Evolutionary conservation across 352 stramenopile genomes (phyloP).

Genomic region (Pythium utonaiense): DNA sequence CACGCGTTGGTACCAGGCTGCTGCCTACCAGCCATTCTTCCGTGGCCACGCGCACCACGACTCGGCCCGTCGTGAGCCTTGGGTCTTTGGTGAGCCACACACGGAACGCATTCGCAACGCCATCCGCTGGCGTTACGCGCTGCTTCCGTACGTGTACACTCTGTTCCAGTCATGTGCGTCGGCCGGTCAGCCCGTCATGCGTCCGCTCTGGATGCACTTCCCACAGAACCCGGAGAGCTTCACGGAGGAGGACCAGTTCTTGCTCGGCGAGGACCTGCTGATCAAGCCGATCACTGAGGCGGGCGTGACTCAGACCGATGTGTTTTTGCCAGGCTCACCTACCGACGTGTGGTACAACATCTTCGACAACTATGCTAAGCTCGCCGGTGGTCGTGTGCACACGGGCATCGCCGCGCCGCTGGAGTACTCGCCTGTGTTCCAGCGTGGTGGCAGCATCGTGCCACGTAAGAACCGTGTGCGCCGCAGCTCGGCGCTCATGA

Average conservation of each 20-base stretch:
- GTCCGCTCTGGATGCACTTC: slow-evolving; percentile 97
- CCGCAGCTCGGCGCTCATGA: slow-evolving; percentile 93
- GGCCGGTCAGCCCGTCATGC: slow-evolving; percentile 83
- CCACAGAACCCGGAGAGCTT: slow-evolving; percentile 83
- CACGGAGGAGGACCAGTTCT: slow-evolving; percentile 92
- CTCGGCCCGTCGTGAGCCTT: slow-evolving; percentile 97
- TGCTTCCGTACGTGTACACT: slow-evolving; percentile 96
- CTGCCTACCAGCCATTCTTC: slow-evolving; percentile 98
- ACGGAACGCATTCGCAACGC: slow-evolving; percentile 86
- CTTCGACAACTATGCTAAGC: slow-evolving; percentile 55
- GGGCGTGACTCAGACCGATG: slow-evolving; percentile 72
- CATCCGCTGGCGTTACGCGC: slow-evolving; percentile 93
- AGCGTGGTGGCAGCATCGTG: slow-evolving; percentile 94
- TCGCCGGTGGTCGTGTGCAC: slow-evolving; percentile 51
- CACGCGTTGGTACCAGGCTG: slow-evolving; percentile 95
- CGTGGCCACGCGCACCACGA: slow-evolving; percentile 98
- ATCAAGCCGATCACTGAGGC: slow-evolving; percentile 94
- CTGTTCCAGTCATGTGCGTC: slow-evolving; percentile 67
- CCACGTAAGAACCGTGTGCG: slow-evolving; percentile 95
- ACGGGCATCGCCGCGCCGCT: slow-evolving; percentile 77
- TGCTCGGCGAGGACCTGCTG: slow-evolving; percentile 94
- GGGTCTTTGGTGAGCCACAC: slow-evolving; percentile 96
- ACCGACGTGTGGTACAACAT: slow-evolving; percentile 92
- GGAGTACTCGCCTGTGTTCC: slow-evolving; percentile 96
- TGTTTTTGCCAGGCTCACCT: slow-evolving; percentile 85